Percentiles rank a stretch among this genome's conserved stretches.
phyloP scores from a whole-genome alignment of 2,329 filamentous ascomycete species.

The Trichoderma semiorbis region DNA sequence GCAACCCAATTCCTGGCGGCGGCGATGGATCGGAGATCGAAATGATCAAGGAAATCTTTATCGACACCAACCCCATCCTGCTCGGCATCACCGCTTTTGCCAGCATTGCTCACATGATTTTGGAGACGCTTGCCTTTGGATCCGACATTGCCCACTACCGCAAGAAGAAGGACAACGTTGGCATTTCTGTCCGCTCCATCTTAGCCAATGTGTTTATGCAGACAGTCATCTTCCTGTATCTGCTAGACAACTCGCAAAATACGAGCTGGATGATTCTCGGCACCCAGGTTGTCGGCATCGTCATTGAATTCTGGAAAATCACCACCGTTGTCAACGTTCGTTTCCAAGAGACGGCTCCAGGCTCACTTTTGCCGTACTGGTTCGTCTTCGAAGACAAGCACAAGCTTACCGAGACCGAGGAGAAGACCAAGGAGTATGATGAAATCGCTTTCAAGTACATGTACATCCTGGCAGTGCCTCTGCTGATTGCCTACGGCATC shows the following conservation, averaged over 20 bases:
- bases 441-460: constrained; percentile 97
- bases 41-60: constrained; percentile 91
- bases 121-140: constrained; percentile 95
- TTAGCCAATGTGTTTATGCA: constrained; percentile 99
- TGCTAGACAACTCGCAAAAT: constrained; percentile 95
- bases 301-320: constrained; percentile 82
- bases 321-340: constrained; percentile 92
- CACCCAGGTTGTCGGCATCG: constrained; percentile 77
- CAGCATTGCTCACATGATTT: constrained; percentile 85
- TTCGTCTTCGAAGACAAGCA: constrained; percentile 95
- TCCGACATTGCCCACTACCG: constrained; percentile 97
- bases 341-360: constrained; percentile 64
- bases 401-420: constrained; percentile 88
- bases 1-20: constrained; percentile 66
- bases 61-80: constrained; percentile 91
- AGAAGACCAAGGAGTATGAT: constrained; percentile 98
- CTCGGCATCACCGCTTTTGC: constrained; percentile 81
- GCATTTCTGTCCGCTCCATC: constrained; percentile 93
- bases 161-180: constrained; percentile 99
- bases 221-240: constrained; percentile 88
- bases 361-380: constrained; percentile 72
- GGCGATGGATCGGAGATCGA: constrained; percentile 93
- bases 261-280: constrained; percentile 99
- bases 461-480: constrained; percentile 84
- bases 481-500: constrained; percentile 81